A percentile compares a stretch with the other conserved stretches of the same genome.
phyloP scores from a whole-genome alignment of 2,329 filamentous ascomycete species.

The Thelonectria rubi region DNA sequence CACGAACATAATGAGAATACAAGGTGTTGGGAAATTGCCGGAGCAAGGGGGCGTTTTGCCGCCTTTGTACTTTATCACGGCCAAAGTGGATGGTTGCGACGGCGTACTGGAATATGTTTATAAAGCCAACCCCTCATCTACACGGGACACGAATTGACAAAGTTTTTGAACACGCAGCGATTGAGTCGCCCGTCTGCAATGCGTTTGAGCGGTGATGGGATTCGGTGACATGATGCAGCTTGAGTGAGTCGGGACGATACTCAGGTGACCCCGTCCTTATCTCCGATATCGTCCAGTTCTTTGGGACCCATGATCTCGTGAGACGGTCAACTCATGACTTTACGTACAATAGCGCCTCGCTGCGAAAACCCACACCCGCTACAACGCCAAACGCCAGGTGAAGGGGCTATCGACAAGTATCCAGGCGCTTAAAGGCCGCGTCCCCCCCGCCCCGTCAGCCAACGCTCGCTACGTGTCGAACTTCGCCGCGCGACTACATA shows the following conservation, averaged over 20 bases:
- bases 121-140: slow-evolving; percentile 28
- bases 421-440: slow-evolving; percentile 27
- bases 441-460: slow-evolving; percentile 10
- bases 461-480: slow-evolving; percentile 24
- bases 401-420: slow-evolving; percentile 32
- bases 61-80: slow-evolving; percentile 36
- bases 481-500: slow-evolving; percentile 8
- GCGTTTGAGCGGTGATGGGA: background rate
- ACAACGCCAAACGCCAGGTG: slow-evolving; percentile 7
- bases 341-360: slow-evolving; percentile 31
- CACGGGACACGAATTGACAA: slow-evolving; percentile 36
- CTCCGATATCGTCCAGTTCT: slow-evolving; percentile 43
- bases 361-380: slow-evolving; percentile 20
- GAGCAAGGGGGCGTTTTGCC: slow-evolving; percentile 35
- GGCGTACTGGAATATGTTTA: slow-evolving; percentile 41
- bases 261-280: slow-evolving; percentile 33
- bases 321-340: slow-evolving; percentile 27
- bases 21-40: slow-evolving; percentile 31
- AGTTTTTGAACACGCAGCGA: slow-evolving; percentile 13
- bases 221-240: slow-evolving; percentile 4
- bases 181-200: background rate
- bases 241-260: slow-evolving; percentile 20
- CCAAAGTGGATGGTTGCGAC: slow-evolving; percentile 29
- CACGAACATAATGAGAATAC: slow-evolving; percentile 41
- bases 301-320: slow-evolving; percentile 37